phyloP scores from a whole-genome alignment of 495 filamentous ascomycete genomes.

The Penicillium tannophilum region DNA sequence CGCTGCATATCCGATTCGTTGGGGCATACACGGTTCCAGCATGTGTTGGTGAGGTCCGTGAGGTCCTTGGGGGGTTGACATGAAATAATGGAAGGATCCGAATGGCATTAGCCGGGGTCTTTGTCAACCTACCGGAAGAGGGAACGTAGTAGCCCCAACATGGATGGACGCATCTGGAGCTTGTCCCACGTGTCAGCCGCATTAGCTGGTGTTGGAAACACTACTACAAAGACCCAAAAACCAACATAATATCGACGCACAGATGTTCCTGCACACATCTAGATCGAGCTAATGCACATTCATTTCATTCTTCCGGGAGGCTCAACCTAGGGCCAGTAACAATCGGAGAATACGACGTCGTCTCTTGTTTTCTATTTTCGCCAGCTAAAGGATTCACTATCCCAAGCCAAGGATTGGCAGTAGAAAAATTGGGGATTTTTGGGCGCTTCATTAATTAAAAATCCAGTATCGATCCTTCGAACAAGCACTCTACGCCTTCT shows the following conservation, averaged over 20 bases:
- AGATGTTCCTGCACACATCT: neutral
- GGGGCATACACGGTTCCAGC: neutral
- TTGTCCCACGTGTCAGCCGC: neutral
- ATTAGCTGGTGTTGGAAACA: neutral
- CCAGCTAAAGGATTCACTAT: neutral
- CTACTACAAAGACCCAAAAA: neutral
- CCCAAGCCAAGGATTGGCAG: neutral
- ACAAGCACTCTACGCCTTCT: neutral
- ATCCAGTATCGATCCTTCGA: neutral
- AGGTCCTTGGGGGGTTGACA: neutral
- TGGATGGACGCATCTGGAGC: neutral
- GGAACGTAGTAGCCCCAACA: neutral
- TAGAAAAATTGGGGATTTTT: neutral
- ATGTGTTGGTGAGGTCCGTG: conserved; percentile 1
- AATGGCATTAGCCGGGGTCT: neutral
- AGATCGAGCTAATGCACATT: neutral
- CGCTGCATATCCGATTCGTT: neutral
- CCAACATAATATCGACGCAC: neutral
- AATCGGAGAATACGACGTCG: no score
- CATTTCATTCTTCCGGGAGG: neutral
- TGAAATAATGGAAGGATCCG: neutral
- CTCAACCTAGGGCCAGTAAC: neutral
- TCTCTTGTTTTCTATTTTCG: neutral
- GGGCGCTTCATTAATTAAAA: neutral
- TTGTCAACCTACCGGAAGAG: neutral